Evolutionary conservation across 108 stramenopile genomes (phyloP), one percentile per base, ranked within the genome.

Genomic region (Pseudonitzschia delicatissima): DNA sequence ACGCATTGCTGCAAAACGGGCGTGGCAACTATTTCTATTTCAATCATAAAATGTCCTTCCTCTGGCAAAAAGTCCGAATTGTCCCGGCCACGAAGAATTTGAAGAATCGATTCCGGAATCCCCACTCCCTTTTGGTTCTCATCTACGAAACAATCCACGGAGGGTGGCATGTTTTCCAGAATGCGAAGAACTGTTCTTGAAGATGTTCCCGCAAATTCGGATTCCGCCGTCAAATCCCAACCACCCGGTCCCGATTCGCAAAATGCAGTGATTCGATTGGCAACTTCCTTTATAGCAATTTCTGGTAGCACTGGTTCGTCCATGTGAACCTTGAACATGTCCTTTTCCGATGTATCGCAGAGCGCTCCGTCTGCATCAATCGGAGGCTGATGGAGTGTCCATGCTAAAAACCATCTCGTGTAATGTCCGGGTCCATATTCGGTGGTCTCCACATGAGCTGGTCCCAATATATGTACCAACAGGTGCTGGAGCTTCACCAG

Each of bases 401-500:
- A 97, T 21, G 87, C 96, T 45, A 97, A 58, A 27, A 93, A 95
- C 96, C 96, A 97, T 31, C 96, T 79, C 9, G 84, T 88, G 31
- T 84, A 84, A 23, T 84, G 77, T 8, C 92, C 93, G 35, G 94
- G 94, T 26, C 81, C 87, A 70, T 94, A 97, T 64, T 92, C 83
- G 5, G 90, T 82, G 17, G 82, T 72, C 40, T 77, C 51, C 29
- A 96, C 79, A 68, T 91, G 86, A 32, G 81, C 79, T 0, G 72
- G 73, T 49, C 87, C 85, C 62, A 88, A 73, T 23, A 82, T 15
- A 28, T 82, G 73, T 12, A 73, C 57, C 45, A 94, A 63, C 17
- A 79, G 65, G 9, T 74, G 62, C 59, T 87, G 68, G 42, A 87
- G 61, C 23, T 65, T 49, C 5, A 72, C 34, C 50, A 81, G 66